Percentiles rank a stretch among this genome's conserved stretches.
These are phyloP conservation scores for Colletotrichum sp. DNA, from an alignment of 2,329 filamentous ascomycete species.

Conservation along the genomic window DNA sequence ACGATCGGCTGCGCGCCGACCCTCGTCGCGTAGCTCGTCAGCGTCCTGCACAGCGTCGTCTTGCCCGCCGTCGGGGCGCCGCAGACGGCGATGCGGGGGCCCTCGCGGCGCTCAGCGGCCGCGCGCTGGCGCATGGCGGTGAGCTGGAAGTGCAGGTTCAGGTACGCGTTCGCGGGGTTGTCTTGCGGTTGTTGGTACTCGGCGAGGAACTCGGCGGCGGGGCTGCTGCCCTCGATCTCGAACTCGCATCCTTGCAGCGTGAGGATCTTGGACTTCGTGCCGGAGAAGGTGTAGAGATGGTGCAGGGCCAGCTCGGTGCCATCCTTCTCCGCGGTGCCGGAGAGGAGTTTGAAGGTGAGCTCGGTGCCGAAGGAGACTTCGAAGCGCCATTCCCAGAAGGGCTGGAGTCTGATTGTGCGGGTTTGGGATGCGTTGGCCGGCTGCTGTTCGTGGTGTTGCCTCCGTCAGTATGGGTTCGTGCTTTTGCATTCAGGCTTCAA, in stretches of 20 bases:
- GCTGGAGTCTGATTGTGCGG: conserved; percentile 58
- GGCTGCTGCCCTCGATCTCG: conserved; percentile 69
- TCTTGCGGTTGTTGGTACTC: conserved; percentile 74
- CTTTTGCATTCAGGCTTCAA: neutral
- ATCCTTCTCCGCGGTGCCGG: conserved; percentile 90
- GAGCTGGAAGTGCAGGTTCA: conserved; percentile 89
- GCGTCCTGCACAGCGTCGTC: conserved; percentile 77
- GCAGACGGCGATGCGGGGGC: conserved; percentile 84
- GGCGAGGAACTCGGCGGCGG: conserved; percentile 59
- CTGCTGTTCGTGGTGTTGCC: conserved; percentile 5
- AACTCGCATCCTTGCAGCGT: conserved; percentile 92
- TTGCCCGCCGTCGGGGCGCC: conserved; percentile 83
- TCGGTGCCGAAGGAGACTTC: conserved; percentile 62
- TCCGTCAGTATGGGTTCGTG: neutral
- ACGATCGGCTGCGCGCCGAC: conserved; percentile 77
- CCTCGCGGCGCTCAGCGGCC: conserved; percentile 52
- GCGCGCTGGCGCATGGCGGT: conserved; percentile 73
- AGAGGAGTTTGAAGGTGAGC: conserved; percentile 66
- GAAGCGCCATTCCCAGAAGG: conserved; percentile 81
- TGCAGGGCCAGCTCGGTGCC: conserved; percentile 89
- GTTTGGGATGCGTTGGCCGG: conserved; percentile 44
- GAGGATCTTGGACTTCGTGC: conserved; percentile 85
- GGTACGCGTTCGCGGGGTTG: conserved; percentile 79
- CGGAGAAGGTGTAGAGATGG: conserved; percentile 80
- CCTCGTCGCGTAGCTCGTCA: conserved; percentile 81